A percentile compares a stretch with the other conserved stretches of the same genome.
Conservation (phyloP, 1,139 yeast species). For the Zygoascus sp. region DNA sequence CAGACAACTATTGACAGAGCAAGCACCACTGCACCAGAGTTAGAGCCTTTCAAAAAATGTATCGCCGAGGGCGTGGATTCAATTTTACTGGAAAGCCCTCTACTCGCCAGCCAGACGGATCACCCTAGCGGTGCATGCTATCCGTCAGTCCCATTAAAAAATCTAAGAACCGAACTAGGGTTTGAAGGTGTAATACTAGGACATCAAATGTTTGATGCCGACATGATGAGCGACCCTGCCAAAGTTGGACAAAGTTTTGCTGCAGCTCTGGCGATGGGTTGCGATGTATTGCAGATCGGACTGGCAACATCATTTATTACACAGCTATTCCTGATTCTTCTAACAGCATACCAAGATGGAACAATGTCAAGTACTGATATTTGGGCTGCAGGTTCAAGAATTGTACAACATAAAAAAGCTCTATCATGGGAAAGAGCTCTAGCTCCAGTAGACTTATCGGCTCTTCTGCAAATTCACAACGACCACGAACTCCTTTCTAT, state of each 20-base stretch:
- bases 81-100: too few relatives aligned
- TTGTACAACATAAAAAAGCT: not conserved
- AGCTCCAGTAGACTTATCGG: not conserved
- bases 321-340: not conserved
- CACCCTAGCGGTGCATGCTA: too few relatives aligned
- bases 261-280: not conserved
- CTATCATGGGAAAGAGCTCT: not conserved
- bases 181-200: not conserved
- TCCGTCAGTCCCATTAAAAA: too few relatives aligned
- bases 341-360: not conserved
- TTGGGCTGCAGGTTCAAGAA: too few relatives aligned
- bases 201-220: too few relatives aligned
- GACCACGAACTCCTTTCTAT: not conserved
- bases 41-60: not conserved
- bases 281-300: not conserved
- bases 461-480: not conserved
- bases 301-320: not conserved
- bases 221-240: too few relatives aligned
- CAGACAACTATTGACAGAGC: too few relatives aligned
- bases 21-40: too few relatives aligned
- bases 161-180: not conserved
- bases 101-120: too few relatives aligned
- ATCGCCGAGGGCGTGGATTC: not conserved
- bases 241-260: not conserved
- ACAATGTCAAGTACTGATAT: not conserved